Percentiles rank a stretch among this genome's conserved stretches.
phyloP scores from a whole-genome alignment of 208 protist genomes.

The Zelonia costaricensis region DNA sequence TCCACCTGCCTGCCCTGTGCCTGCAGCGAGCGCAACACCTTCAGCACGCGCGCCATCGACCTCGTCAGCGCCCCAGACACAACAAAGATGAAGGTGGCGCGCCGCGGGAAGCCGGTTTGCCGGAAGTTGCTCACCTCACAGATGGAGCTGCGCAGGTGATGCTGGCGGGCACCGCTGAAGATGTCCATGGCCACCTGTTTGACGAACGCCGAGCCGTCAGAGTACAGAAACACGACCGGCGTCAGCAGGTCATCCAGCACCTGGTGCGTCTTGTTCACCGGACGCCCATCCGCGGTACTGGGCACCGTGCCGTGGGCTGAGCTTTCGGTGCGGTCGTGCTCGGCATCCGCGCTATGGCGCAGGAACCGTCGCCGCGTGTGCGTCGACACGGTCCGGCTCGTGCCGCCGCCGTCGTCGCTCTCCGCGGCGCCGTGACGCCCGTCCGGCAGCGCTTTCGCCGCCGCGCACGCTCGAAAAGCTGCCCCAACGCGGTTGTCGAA shows the following conservation, averaged over 20 bases:
- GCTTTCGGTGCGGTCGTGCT: background rate
- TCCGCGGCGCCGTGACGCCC: background rate
- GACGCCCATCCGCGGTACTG: background rate
- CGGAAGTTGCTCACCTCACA: slow-evolving; percentile 43
- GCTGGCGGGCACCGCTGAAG: slow-evolving; percentile 14
- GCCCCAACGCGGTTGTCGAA: slow-evolving; percentile 23
- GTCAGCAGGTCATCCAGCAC: slow-evolving; percentile 33
- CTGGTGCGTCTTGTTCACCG: slow-evolving; percentile 4
- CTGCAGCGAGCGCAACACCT: slow-evolving; percentile 28
- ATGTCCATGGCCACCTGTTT: slow-evolving; percentile 37
- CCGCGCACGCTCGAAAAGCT: background rate
- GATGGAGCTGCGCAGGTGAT: slow-evolving; percentile 41
- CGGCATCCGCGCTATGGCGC: background rate
- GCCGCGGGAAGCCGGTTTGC: slow-evolving; percentile 39
- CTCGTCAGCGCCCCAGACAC: slow-evolving; percentile 45
- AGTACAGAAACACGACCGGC: slow-evolving; percentile 56
- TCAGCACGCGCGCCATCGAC: slow-evolving; percentile 36
- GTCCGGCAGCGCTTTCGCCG: too few relatives aligned
- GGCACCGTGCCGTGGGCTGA: too few relatives aligned
- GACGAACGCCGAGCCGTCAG: slow-evolving; percentile 21
- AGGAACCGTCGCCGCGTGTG: background rate
- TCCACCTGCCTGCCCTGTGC: slow-evolving; percentile 21
- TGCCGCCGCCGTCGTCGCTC: background rate
- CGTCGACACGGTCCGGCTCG: background rate
- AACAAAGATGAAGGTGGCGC: slow-evolving; percentile 54